A percentile compares a stretch with the other conserved stretches of the same genome.
Conservation (phyloP, 306 rosid species). For the Malus sieversii region DNA sequence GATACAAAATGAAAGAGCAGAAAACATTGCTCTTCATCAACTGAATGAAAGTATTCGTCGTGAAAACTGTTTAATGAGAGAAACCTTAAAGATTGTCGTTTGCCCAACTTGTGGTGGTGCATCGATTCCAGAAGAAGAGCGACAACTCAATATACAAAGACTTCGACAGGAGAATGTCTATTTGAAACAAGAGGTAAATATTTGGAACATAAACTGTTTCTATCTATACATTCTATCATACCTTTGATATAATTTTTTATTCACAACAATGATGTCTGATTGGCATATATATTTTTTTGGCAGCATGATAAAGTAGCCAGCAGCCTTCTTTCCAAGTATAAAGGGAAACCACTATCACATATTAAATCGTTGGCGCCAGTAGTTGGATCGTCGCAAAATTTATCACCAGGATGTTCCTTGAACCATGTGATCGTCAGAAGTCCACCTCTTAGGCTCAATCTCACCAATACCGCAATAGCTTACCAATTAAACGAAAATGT, state of each 20-base stretch:
- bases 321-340: conserved; percentile 18
- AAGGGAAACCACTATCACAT: conserved; percentile 30
- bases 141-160: conserved; percentile 12
- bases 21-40: conserved; percentile 35
- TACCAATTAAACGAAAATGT: not conserved
- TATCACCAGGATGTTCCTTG: conserved; percentile 6
- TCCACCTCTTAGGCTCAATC: conserved; percentile 5
- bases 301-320: conserved; percentile 41
- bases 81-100: conserved; percentile 31
- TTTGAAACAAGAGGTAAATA: conserved; percentile 46
- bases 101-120: conserved; percentile 65
- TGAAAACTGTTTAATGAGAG: conserved; percentile 44
- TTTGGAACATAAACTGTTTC: not conserved
- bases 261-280: not conserved
- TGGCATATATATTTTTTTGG: not conserved
- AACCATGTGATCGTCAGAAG: conserved; percentile 11
- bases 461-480: not conserved
- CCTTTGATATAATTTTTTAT: not conserved
- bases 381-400: conserved; percentile 9
- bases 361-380: conserved; percentile 8
- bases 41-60: conserved; percentile 50
- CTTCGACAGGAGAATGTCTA: conserved; percentile 36
- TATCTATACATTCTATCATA: not conserved
- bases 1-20: conserved; percentile 43
- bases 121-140: conserved; percentile 27